Evolutionary conservation across 108 stramenopile genomes (phyloP).

Genomic region (Pseudonitzschia multiseries): DNA sequence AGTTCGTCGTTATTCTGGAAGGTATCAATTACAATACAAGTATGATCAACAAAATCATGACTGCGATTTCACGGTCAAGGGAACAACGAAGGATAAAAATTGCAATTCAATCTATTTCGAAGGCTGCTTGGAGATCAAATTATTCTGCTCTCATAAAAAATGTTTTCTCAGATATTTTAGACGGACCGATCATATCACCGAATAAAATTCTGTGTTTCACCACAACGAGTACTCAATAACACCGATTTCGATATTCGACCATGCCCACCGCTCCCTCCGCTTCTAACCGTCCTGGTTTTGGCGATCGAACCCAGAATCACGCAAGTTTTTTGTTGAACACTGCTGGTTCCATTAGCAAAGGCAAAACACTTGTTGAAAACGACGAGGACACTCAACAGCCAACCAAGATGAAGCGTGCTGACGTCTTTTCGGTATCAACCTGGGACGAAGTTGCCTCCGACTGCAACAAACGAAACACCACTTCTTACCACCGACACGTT

Average conservation of each 20-base stretch:
- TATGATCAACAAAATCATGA: no score
- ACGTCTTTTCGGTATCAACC: neutral
- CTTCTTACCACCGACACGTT: neutral
- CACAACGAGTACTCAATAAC: neutral
- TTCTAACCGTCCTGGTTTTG: neutral
- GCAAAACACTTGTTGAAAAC: neutral
- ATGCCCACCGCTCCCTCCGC: neutral
- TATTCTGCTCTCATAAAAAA: no score
- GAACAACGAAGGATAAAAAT: neutral
- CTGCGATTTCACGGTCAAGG: neutral
- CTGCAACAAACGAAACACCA: neutral
- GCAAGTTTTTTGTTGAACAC: neutral
- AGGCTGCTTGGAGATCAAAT: no score
- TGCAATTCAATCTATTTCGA: neutral
- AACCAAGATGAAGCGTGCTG: neutral
- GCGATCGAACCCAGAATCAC: neutral
- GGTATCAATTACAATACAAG: no score
- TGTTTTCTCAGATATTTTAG: no score
- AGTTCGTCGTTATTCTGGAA: no score
- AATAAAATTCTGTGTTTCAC: neutral
- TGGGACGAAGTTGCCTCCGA: slow-evolving; percentile 1
- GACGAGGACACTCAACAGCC: neutral
- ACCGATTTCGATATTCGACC: neutral
- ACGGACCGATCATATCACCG: no score
- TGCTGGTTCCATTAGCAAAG: neutral